Conservation (phyloP, 306 rosid species). For the Inga laurina region DNA sequence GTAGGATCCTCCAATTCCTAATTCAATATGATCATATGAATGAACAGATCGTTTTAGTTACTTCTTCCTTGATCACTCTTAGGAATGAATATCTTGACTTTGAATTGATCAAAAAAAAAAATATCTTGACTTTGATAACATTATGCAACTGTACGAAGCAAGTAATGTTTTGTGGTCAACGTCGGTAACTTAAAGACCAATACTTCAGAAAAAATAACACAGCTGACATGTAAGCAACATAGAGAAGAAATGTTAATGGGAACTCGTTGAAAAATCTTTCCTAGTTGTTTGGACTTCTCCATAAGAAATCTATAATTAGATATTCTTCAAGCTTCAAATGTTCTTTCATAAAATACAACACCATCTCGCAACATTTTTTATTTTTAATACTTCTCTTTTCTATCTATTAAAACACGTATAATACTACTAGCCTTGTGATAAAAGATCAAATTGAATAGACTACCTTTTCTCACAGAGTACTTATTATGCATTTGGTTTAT, state of each 20-base stretch:
- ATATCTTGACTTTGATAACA: neutral
- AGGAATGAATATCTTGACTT: neutral
- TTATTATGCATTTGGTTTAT: constrained; percentile 67
- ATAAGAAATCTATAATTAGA: neutral
- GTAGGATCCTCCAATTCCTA: neutral
- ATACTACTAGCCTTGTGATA: constrained; percentile 9
- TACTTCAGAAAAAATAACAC: constrained; percentile 19
- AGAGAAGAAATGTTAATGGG: neutral
- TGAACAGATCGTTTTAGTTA: neutral
- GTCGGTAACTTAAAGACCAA: constrained; percentile 1
- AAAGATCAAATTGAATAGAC: constrained; percentile 26
- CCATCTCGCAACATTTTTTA: constrained; percentile 15
- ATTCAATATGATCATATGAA: neutral
- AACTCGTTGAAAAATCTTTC: constrained; percentile 13
- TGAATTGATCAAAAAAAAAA: neutral
- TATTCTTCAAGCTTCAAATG: constrained; percentile 13
- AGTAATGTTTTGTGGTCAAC: neutral
- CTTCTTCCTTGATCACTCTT: neutral
- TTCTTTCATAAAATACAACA: constrained; percentile 25
- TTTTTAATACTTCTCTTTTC: constrained; percentile 22
- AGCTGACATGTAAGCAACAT: constrained; percentile 1
- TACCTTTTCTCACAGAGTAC: constrained; percentile 82
- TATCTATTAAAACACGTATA: constrained; percentile 8
- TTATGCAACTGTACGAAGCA: neutral
- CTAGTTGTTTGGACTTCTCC: constrained; percentile 5